phyloP scores from a whole-genome alignment of 768 basidiomycete genomes.

The Melanogaster broomeanus region DNA sequence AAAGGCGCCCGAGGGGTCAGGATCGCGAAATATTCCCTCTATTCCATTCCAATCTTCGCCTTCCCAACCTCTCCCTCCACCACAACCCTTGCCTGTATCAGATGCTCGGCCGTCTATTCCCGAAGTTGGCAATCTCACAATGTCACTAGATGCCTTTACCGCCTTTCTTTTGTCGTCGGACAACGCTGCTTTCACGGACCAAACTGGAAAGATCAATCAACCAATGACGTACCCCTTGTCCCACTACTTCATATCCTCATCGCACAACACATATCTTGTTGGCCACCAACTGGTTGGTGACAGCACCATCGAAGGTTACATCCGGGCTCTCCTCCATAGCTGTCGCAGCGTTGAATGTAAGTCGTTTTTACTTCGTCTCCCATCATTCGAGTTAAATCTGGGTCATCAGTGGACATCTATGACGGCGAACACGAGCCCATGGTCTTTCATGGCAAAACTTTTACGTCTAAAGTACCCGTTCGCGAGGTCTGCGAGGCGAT shows the following conservation, averaged over 20 bases:
- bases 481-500: slow-evolving; percentile 85
- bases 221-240: slow-evolving; percentile 89
- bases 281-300: slow-evolving; percentile 86
- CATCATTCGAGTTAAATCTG: not conserved
- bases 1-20: not conserved
- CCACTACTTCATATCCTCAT: slow-evolving; percentile 88
- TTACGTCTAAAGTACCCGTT: slow-evolving; percentile 80
- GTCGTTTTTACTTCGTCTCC: slow-evolving; percentile 29
- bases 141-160: slow-evolving; percentile 67
- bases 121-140: slow-evolving; percentile 14
- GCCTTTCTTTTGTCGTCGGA: slow-evolving; percentile 80
- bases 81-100: not conserved
- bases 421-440: slow-evolving; percentile 85
- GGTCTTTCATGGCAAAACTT: slow-evolving; percentile 87
- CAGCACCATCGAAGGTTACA: slow-evolving; percentile 91
- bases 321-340: slow-evolving; percentile 83
- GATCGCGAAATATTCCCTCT: not conserved
- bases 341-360: slow-evolving; percentile 93
- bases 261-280: slow-evolving; percentile 91
- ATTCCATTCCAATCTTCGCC: not conserved
- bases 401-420: slow-evolving; percentile 78
- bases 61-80: not conserved
- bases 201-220: slow-evolving; percentile 58
- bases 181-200: slow-evolving; percentile 61
- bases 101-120: not conserved